Base-by-base conservation (phyloP, 257 asterid species). In the Nicotiana otophora region DNA sequence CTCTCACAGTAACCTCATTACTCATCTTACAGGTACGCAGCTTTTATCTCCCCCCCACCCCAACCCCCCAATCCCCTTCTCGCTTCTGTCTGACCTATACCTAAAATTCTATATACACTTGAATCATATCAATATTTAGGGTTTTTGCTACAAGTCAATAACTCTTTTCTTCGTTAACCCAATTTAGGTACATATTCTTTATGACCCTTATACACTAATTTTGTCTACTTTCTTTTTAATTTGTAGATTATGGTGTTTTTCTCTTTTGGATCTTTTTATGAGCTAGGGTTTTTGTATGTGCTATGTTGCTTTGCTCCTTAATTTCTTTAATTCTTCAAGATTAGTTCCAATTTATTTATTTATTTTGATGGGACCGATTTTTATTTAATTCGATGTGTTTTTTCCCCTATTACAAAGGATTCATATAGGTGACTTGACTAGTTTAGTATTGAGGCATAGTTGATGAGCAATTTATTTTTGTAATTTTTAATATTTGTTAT, bases 21-120 rank as follows among this genome's bases (percentile, higher is more conserved):
- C 78, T 70, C 31, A 19, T 69, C 55, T 42, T 42, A 69, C 57
- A 39, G 77, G 77, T 69, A 30, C 33, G 78, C 78, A 70, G 58
- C 58, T 70, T 34, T 70, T 16, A 4, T 42, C 16, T 19, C 20
- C 55, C 46, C 10, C 55, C 30, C 12, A 28, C 10, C 15, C 65
- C 46, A 39, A 39, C 5, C 5, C 33, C 31, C 2, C 4, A 19
- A 19, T 20, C 15, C 66, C 28, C 5, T 7, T n/a, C 15, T n/a
- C 66, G 10, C 16, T 61, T 61, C 10, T 55, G 10, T 16, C 19
- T 57, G 62, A 57, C 62, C 20, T 16, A 57, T 57, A 57, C n/a
- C 5, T 15, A 19, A 57, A 17, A 57, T 1, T 19, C 65, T 61
- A 1, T 61, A 19, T n/a, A 1, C 66, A n/a, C 2, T 61, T 7